Conservation (phyloP, 2,329 filamentous ascomycete genomes). For the Xylaria sp. region DNA sequence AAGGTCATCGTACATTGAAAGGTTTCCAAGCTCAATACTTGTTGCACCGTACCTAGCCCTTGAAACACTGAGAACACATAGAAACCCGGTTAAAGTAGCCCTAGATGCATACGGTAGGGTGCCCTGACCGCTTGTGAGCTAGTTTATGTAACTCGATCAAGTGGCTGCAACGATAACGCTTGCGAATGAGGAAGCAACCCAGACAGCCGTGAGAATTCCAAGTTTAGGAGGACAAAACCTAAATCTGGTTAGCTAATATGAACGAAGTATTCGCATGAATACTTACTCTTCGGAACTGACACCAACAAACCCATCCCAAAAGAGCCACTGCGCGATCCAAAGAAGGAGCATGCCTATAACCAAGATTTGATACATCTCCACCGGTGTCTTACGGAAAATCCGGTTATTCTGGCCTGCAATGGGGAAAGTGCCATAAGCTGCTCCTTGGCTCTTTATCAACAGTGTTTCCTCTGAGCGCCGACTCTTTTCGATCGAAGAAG, state of each 20-base stretch:
- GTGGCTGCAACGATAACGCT: conserved; percentile 15
- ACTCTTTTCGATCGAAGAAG: neutral
- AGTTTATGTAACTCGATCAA: conserved; percentile 3
- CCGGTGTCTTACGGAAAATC: conserved; percentile 1
- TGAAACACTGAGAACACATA: neutral
- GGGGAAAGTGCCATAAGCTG: conserved; percentile 19
- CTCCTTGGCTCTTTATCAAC: conserved; percentile 8
- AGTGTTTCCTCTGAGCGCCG: neutral
- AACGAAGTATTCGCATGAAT: conserved; percentile 13
- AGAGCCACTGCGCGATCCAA: conserved; percentile 30
- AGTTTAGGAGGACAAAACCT: conserved; percentile 26
- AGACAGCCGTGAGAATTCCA: conserved; percentile 22
- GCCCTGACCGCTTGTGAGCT: conserved; percentile 5
- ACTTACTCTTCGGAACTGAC: conserved; percentile 25
- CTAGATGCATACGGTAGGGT: neutral
- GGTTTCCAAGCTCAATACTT: too few relatives aligned
- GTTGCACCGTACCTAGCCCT: too few relatives aligned
- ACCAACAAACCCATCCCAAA: conserved; percentile 23
- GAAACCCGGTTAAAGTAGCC: neutral
- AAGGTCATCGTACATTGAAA: too few relatives aligned
- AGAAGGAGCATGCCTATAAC: conserved; percentile 19
- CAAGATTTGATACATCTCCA: neutral
- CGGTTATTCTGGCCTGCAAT: neutral
- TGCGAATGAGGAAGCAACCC: conserved; percentile 14
- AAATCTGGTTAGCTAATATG: conserved; percentile 14